Percentiles rank a stretch among this genome's conserved stretches.
These are phyloP conservation scores for Sequoia sempervirens DNA, from an alignment of 75 land plant species.

Conservation along the genomic window DNA sequence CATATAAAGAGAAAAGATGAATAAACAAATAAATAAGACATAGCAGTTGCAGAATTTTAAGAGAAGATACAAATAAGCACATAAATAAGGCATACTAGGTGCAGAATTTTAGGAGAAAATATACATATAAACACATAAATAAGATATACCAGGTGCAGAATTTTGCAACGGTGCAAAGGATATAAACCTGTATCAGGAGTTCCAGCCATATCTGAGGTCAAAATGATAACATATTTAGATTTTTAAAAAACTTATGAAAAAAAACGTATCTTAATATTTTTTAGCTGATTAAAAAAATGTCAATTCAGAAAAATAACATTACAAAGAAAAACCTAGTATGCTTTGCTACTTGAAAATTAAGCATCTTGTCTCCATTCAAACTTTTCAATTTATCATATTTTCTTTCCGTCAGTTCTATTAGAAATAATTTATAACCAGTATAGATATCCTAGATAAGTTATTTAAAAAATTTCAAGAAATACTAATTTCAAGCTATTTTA, in stretches of 20 bases:
- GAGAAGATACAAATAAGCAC: neutral
- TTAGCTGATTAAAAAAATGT: neutral
- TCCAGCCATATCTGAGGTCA: conserved; percentile 33
- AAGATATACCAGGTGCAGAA: conserved; percentile 56
- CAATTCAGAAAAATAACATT: neutral
- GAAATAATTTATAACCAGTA: neutral
- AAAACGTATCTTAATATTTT: neutral
- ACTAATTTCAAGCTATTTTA: too few species aligned
- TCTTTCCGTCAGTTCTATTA: neutral
- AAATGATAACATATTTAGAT: neutral
- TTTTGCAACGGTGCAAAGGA: conserved; percentile 70
- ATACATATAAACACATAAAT: neutral
- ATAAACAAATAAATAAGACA: neutral
- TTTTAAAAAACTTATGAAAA: neutral
- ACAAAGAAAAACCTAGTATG: neutral
- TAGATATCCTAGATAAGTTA: too few species aligned
- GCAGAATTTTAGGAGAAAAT: neutral
- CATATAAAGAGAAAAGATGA: neutral
- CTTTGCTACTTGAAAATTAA: neutral
- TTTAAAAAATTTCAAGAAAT: too few species aligned
- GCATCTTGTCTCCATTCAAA: neutral
- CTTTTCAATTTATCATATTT: neutral
- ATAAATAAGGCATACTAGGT: neutral
- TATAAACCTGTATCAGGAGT: conserved; percentile 36
- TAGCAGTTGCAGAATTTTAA: neutral